Percentiles rank a stretch among this genome's conserved stretches.
These are phyloP conservation scores for Penicillium canescens DNA, from an alignment of 495 filamentous ascomycete species.

Conservation along the genomic window DNA sequence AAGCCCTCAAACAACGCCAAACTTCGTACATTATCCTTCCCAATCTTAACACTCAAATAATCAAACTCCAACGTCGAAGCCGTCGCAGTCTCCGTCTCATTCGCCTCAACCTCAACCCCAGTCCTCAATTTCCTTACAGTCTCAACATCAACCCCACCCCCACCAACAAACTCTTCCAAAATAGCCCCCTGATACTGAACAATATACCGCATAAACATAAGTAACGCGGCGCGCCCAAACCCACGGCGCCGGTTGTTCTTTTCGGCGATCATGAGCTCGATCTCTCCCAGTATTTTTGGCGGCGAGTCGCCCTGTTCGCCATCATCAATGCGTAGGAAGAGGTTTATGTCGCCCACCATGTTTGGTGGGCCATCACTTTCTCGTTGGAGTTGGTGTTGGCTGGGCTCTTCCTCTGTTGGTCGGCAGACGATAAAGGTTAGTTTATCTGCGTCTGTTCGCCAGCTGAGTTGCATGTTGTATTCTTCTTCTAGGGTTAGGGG, in stretches of 20 bases:
- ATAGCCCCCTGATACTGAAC: slow-evolving; percentile 47
- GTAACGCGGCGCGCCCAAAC: slow-evolving; percentile 63
- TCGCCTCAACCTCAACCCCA: slow-evolving; percentile 17
- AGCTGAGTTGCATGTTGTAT: slow-evolving; percentile 80
- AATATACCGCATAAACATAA: slow-evolving; percentile 69
- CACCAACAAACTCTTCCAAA: slow-evolving; percentile 56
- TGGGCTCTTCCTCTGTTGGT: slow-evolving; percentile 6
- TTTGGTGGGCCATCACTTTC: slow-evolving; percentile 49
- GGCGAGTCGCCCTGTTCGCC: slow-evolving; percentile 41
- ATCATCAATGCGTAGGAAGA: slow-evolving; percentile 68
- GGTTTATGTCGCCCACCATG: slow-evolving; percentile 87
- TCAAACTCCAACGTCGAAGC: slow-evolving; percentile 19
- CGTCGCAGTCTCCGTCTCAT: slow-evolving; percentile 16
- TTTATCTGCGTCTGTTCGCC: slow-evolving; percentile 69
- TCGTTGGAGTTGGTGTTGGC: slow-evolving; percentile 23
- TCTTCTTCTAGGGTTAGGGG: slow-evolving; percentile 75
- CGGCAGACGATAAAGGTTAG: slow-evolving; percentile 48
- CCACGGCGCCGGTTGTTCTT: slow-evolving; percentile 59
- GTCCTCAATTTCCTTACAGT: slow-evolving; percentile 8
- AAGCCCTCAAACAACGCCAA: slow-evolving; percentile 60
- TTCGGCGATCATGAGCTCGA: slow-evolving; percentile 87
- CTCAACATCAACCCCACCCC: slow-evolving; percentile 14
- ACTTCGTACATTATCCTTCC: slow-evolving; percentile 53
- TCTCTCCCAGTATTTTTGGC: slow-evolving; percentile 60
- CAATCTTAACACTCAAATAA: slow-evolving; percentile 63